Conservation (phyloP, 768 basidiomycete species). For the Imleria badia region DNA sequence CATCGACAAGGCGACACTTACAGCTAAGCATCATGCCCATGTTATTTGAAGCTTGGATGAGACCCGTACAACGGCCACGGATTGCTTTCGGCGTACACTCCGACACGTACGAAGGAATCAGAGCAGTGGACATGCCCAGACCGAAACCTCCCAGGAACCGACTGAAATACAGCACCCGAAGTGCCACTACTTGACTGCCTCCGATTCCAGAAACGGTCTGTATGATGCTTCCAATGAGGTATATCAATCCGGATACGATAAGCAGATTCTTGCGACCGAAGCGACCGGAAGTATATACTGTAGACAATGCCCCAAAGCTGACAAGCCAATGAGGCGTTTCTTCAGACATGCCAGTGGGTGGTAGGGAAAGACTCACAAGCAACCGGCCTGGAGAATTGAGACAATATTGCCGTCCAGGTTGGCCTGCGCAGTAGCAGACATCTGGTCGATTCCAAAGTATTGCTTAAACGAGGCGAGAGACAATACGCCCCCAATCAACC, state of each 20-base stretch:
- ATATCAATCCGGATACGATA: slow-evolving; percentile 44
- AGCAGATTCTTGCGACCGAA: slow-evolving; percentile 50
- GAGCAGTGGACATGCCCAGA: slow-evolving; percentile 51
- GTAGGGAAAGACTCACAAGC: slow-evolving; percentile 38
- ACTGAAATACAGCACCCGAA: slow-evolving; percentile 44
- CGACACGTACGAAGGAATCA: slow-evolving; percentile 52
- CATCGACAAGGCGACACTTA: slow-evolving; percentile 11
- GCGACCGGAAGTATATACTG: slow-evolving; percentile 38
- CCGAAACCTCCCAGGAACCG: slow-evolving; percentile 63
- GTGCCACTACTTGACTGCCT: slow-evolving; percentile 32
- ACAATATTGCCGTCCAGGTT: slow-evolving; percentile 51
- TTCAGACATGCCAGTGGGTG: not conserved
- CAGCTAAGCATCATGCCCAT: slow-evolving; percentile 37
- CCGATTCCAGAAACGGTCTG: slow-evolving; percentile 46
- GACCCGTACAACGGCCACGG: slow-evolving; percentile 50
- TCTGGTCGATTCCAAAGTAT: slow-evolving; percentile 47
- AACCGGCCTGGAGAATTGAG: slow-evolving; percentile 48
- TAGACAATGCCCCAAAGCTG: slow-evolving; percentile 45
- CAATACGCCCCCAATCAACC: slow-evolving; percentile 51
- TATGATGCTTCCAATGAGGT: slow-evolving; percentile 47
- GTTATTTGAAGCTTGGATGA: slow-evolving; percentile 36
- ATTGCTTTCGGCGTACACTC: slow-evolving; percentile 49
- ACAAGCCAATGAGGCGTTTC: not conserved
- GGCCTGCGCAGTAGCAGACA: slow-evolving; percentile 38
- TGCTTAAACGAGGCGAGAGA: slow-evolving; percentile 44